Evolutionary conservation across 495 filamentous ascomycete species (phyloP), one percentile per base, ranked within the genome.

Genomic region (Penicillium macrosclerotiorum): DNA sequence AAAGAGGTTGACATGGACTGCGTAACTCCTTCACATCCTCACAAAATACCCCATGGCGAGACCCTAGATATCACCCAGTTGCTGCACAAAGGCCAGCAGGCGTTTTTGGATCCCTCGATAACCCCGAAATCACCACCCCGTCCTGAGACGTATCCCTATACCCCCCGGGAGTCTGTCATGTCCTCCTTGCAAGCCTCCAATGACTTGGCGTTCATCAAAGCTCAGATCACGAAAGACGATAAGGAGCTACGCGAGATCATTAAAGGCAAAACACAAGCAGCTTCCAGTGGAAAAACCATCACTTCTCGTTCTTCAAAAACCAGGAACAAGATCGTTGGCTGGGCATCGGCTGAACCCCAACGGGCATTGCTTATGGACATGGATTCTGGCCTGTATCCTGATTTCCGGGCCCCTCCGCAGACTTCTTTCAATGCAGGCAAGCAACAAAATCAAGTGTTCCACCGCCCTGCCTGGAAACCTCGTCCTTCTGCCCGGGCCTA

Each of bases 1-100:
- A 98, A 98, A 62, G 93, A 98, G 59, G 94, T 98, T 14, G 84
- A 97, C 60, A 94, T 98, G 89, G 87, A 95, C 58, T 98, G 93
- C 62, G 64, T 96, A 36, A 98, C 93, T 1, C 93, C 94, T 7
- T 90, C 85, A 29, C 87, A 97, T 57, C 82, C 79, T 0, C 65
- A 76, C 18, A 78, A 81, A 27, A 96, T 98, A 37, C 81, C 88
- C 0, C 87, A 83, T 6, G 93, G 93, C 23, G 90, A 97, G 68
- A 87, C 78, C 43, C 55, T 97, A 16, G 88, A 90, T 59, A 96
- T 98, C 36, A 51, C 62, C 12, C 66, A 82, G 26, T 78, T 98
- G 3, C 74, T 97, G 8, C 75, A 77, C 2, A 90, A 85, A 60
- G 85, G 84, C 16, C 54, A 73, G 1, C 56, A 62, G 26, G 82